Conservation (phyloP, 2,329 filamentous ascomycete genomes). For the Aspergillus tubingensis region DNA sequence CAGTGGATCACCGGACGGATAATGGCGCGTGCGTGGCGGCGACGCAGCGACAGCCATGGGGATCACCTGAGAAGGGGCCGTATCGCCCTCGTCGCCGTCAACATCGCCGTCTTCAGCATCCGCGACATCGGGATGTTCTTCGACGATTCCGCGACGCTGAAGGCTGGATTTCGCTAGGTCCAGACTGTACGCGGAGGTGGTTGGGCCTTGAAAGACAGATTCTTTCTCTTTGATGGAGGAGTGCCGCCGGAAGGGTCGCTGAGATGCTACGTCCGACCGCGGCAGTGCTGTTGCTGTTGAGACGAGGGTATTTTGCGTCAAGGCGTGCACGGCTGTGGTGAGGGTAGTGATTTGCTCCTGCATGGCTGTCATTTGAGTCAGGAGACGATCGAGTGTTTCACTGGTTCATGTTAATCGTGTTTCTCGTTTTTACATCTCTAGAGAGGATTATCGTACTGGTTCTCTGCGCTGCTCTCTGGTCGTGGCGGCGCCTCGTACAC, state of each 20-base stretch:
- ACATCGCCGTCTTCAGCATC: background rate
- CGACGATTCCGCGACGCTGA: slow-evolving; percentile 81
- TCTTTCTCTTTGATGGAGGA: slow-evolving; percentile 44
- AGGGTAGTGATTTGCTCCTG: slow-evolving; percentile 74
- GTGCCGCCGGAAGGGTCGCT: slow-evolving; percentile 14
- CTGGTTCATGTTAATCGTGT: background rate
- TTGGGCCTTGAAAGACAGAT: slow-evolving; percentile 77
- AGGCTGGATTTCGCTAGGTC: slow-evolving; percentile 83
- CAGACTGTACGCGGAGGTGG: slow-evolving; percentile 78
- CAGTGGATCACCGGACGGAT: slow-evolving; percentile 63
- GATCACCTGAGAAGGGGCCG: too few species aligned
- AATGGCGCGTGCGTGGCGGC: slow-evolving; percentile 20
- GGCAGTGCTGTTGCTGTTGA: slow-evolving; percentile 1
- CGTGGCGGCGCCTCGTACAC: slow-evolving; percentile 63
- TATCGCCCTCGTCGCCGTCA: slow-evolving; percentile 56
- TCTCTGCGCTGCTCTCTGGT: slow-evolving; percentile 48
- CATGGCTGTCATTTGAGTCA: slow-evolving; percentile 36
- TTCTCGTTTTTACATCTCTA: too few species aligned
- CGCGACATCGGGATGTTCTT: slow-evolving; percentile 31
- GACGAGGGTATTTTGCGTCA: slow-evolving; percentile 51
- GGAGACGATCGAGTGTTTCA: slow-evolving; percentile 26
- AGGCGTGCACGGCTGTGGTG: slow-evolving; percentile 67
- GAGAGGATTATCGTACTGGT: slow-evolving; percentile 1
- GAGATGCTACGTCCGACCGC: slow-evolving; percentile 12
- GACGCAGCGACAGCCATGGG: slow-evolving; percentile 20